Base-by-base conservation (phyloP, 306 rosid species). In the Vigna hirtella region DNA sequence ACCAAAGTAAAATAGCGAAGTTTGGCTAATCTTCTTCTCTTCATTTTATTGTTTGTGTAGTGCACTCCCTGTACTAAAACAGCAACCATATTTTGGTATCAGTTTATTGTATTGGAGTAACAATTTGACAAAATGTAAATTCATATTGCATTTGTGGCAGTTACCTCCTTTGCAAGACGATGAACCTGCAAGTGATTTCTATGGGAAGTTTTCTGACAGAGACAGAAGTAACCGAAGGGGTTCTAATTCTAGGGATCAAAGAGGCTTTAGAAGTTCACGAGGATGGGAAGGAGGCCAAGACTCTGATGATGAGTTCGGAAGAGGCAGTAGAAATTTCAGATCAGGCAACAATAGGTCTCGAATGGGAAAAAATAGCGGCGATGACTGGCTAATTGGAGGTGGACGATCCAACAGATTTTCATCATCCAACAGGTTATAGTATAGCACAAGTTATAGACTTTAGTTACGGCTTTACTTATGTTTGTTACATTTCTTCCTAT, bases 131-230 rank as follows among this genome's bases (percentile, higher is more conserved):
- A 50, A 26, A 58, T 76, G 65, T 55, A 40, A 66, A 22, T 32
- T 66, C 47, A 30, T 38, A 15, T 26, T 71, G 62, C 53, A 43
- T 55, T 30, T 30, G 34, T 42, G 68, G 71, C 91, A 93, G 98
- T 85, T 93, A 76, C 98, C 98, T 79, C 68, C 93, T 78, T 78
- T 91, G 85, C 98, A 91, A 89, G 98, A 93, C 55, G 93, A 93
- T 48, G 95, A 94, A 55, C 94, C 97, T 43, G 53, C 94, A 4
- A 81, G 84, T 84, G 98, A 93, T 87, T 59, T 30, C 84, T 93
- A 93, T 12, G 97, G 98, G 34, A 88, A 56, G 77, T 91, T 89
- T 86, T 87, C 93, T 57, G 76, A 82, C 76, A 87, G 96, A 76
- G 97, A 86, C 5, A 64, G 85, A 72, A 79, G 65, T 81, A 86